Base-by-base conservation (phyloP, 2,329 filamentous ascomycete genomes). In the Coniochaeta pulveracea region DNA sequence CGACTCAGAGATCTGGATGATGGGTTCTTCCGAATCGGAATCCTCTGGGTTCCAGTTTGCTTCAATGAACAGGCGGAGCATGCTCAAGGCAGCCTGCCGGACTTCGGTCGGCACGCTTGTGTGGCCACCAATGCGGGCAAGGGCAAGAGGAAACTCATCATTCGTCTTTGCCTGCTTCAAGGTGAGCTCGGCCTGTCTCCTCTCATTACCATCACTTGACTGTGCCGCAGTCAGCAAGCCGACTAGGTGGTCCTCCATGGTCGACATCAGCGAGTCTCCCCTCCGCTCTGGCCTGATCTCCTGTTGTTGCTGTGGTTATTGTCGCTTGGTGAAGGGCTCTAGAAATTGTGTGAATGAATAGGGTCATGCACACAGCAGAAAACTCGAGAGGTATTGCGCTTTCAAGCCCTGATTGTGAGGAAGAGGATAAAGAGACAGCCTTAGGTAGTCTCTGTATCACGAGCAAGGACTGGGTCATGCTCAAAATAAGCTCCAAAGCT, bases 211-310 rank as follows among this genome's bases (percentile, higher is more conserved):
- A 38, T 78, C 74, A 39, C 82, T 50, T 42, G 79, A 78, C 63
- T 93, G 85, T 32, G 88, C 93, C 59, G 86, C 85, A 49, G 80
- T 76, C 43, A 98, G 78, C 55, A 96, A 72, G 58, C 80, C 78
- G 48, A 91, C 78, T 57, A 98, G 76, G 66, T 93, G 80, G 62
- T 93, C 80, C 72, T 94, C 88, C 86, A 94, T 94, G 48, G 51
- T 61, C 14, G 18, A 19, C n/a, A n/a, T n/a, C n/a, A n/a, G n/a
- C n/a, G n/a, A n/a, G n/a, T n/a, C n/a, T n/a, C n/a, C n/a, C n/a
- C n/a, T n/a, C n/a, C n/a, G n/a, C n/a, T n/a, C n/a, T n/a, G n/a
- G n/a, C n/a, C n/a, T n/a, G n/a, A n/a, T n/a, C n/a, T n/a, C n/a
- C n/a, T n/a, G n/a, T n/a, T n/a, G n/a, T n/a, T n/a, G n/a, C n/a